A percentile compares a stretch with the other conserved stretches of the same genome.
Conservation (phyloP, 2,329 filamentous ascomycete genomes). For the Alternaria sp. region DNA sequence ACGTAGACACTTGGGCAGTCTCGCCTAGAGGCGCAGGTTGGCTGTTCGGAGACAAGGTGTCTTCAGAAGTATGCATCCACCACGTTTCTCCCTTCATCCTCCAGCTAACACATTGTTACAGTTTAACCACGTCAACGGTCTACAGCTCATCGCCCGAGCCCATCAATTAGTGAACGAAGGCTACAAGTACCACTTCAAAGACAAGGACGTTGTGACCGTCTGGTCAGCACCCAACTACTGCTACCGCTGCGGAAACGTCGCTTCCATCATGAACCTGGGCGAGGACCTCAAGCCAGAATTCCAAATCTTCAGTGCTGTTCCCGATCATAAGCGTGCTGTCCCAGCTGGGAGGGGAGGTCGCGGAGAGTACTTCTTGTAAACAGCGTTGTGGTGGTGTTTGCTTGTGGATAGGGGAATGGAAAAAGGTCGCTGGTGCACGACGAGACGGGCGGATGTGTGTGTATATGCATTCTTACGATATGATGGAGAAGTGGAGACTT, state of each 20-base stretch:
- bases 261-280: slow-evolving; percentile 89
- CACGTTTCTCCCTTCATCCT: background rate
- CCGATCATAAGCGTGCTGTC: slow-evolving; percentile 82
- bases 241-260: slow-evolving; percentile 68
- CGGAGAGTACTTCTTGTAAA: slow-evolving; percentile 62
- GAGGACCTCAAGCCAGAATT: slow-evolving; percentile 94
- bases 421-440: background rate
- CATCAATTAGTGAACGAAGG: slow-evolving; percentile 81
- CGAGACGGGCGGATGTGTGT: background rate
- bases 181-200: slow-evolving; percentile 92
- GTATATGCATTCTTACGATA: slow-evolving; percentile 23
- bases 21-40: slow-evolving; percentile 74
- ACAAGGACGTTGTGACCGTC: slow-evolving; percentile 97
- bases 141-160: slow-evolving; percentile 75
- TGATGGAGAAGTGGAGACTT: slow-evolving; percentile 6
- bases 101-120: slow-evolving; percentile 29
- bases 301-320: slow-evolving; percentile 90
- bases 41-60: slow-evolving; percentile 76
- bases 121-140: slow-evolving; percentile 79
- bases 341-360: slow-evolving; percentile 67
- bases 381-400: background rate
- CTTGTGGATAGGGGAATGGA: too few relatives aligned
- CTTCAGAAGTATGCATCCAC: slow-evolving; percentile 63
- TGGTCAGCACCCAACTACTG: slow-evolving; percentile 83
- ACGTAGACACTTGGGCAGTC: slow-evolving; percentile 74